A percentile compares a stretch with the other conserved stretches of the same genome.
phyloP scores from a whole-genome alignment of 257 asterid genomes.

The Solanum raphanifolium region DNA sequence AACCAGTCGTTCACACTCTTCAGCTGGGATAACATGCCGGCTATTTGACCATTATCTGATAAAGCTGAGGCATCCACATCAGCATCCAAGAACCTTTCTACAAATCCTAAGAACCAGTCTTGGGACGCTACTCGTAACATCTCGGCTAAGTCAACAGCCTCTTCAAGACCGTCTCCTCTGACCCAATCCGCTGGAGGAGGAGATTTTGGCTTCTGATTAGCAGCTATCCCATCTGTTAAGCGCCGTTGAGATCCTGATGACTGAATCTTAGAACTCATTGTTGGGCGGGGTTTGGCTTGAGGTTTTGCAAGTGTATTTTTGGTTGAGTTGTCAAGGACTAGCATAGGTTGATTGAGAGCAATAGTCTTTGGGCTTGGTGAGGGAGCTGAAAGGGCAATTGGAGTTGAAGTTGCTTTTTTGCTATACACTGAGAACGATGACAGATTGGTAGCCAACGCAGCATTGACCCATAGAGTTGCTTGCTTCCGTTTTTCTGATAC shows the following conservation, averaged over 20 bases:
- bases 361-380: conserved; percentile 27
- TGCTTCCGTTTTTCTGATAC: conserved; percentile 59
- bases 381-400: conserved; percentile 19
- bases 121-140: conserved; percentile 59
- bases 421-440: conserved; percentile 55
- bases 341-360: conserved; percentile 32
- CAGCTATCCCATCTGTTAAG: conserved; percentile 27
- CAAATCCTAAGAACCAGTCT: conserved; percentile 90
- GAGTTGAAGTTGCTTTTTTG: conserved; percentile 37
- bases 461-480: conserved; percentile 85
- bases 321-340: conserved; percentile 61
- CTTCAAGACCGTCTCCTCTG: conserved; percentile 77
- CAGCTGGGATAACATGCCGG: conserved; percentile 86
- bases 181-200: conserved; percentile 69
- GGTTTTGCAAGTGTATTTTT: conserved; percentile 37
- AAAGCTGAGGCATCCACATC: conserved; percentile 68
- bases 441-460: conserved; percentile 69
- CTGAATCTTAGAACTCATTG: conserved; percentile 34
- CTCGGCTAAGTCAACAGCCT: conserved; percentile 80
- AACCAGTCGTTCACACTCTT: conserved; percentile 96
- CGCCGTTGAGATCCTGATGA: conserved; percentile 38
- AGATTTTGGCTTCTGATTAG: conserved; percentile 32
- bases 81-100: conserved; percentile 84
- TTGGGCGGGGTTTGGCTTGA: conserved; percentile 34
- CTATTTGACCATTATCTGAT: conserved; percentile 87